Percentiles rank a stretch among this genome's conserved stretches.
Conservation (phyloP, 1,284 basidiomycete genomes). For the Coniophora puteana region DNA sequence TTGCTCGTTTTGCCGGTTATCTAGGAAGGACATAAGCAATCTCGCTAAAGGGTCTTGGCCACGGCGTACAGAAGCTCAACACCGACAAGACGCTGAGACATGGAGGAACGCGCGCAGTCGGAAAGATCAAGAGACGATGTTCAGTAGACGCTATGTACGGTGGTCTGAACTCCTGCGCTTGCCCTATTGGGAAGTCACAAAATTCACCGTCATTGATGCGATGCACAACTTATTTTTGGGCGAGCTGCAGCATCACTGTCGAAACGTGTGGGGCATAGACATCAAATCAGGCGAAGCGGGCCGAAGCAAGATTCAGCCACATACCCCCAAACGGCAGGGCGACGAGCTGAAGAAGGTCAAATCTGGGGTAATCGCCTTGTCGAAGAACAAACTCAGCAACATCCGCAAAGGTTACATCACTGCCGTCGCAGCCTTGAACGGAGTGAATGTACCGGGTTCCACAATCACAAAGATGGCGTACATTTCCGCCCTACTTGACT, state of each 20-base stretch:
- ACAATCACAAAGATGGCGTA: background rate
- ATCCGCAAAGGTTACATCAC: background rate
- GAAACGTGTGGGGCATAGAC: constrained; percentile 12
- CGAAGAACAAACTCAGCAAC: background rate
- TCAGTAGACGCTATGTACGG: constrained; percentile 25
- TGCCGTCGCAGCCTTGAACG: background rate
- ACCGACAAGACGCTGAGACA: constrained; percentile 14
- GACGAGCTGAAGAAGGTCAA: too few species aligned
- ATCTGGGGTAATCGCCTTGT: too few species aligned
- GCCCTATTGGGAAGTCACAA: constrained; percentile 34
- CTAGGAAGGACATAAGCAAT: constrained; percentile 14
- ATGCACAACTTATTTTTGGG: constrained; percentile 29
- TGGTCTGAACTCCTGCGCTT: constrained; percentile 34
- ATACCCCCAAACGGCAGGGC: too few species aligned
- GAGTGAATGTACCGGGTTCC: background rate
- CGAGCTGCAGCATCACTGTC: constrained; percentile 12
- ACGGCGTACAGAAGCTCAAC: constrained; percentile 6
- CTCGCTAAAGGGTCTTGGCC: constrained; percentile 13
- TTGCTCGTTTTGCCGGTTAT: constrained; percentile 24
- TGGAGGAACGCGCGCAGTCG: constrained; percentile 26
- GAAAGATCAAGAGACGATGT: constrained; percentile 16
- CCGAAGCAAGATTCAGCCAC: too few species aligned
- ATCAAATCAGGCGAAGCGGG: too few species aligned
- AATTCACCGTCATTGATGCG: constrained; percentile 28
- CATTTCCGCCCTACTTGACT: background rate